Conservation (phyloP, 169 alveolate species). For the Miamiensis avidus region DNA sequence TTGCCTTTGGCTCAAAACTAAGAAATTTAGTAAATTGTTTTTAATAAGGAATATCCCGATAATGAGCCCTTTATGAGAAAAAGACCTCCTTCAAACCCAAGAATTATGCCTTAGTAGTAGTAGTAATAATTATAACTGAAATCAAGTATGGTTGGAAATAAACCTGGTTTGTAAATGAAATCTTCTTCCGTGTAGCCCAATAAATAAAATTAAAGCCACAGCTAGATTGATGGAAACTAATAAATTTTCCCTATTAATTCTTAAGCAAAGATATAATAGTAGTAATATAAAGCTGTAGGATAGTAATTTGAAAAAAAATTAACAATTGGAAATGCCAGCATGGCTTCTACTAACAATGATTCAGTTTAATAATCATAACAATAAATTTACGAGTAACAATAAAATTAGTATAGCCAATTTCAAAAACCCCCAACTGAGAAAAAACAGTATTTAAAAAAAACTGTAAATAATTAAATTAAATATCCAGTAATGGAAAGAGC, state of each 20-base stretch:
- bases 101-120: no score
- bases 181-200: no score
- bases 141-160: no score
- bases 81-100: background rate
- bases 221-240: background rate
- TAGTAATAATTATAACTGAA: no score
- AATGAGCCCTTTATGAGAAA: background rate
- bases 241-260: background rate
- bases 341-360: background rate
- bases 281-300: background rate
- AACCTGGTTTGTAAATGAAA: no score
- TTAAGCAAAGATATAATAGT: no score
- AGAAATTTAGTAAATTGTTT: constrained; percentile 59
- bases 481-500: background rate
- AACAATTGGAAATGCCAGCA: background rate
- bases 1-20: constrained; percentile 73
- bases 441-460: background rate
- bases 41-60: background rate
- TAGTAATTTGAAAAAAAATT: background rate
- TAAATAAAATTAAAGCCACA: no score
- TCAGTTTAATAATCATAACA: no score
- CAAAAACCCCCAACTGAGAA: background rate
- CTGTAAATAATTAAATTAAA: no score
- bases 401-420: background rate
- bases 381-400: no score